These are phyloP conservation scores for Blakeslea trispora DNA, from an alignment of 371 early-diverging fungal genomes.

Conservation along the genomic window DNA sequence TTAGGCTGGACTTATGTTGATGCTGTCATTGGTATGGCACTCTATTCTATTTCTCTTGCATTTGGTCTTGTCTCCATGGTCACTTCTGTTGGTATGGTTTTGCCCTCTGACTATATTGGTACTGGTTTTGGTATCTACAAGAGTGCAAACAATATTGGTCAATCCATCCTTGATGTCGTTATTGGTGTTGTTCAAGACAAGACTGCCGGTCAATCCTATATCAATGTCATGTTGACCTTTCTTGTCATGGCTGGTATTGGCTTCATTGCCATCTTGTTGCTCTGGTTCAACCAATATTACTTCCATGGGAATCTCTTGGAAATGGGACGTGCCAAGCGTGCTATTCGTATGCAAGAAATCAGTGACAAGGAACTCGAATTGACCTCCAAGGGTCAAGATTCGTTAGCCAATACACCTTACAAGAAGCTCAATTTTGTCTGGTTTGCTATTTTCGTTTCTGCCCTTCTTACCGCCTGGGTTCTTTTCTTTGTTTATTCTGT, in stretches of 20 bases:
- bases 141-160: conserved; percentile 65
- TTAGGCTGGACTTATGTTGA: conserved; percentile 39
- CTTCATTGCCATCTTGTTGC: conserved; percentile 21
- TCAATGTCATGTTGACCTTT: conserved; percentile 59
- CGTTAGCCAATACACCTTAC: conserved; percentile 16
- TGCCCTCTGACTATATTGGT: conserved; percentile 61
- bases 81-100: conserved; percentile 64
- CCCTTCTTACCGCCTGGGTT: conserved; percentile 29
- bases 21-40: conserved; percentile 62
- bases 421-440: conserved; percentile 20
- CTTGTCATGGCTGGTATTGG: conserved; percentile 32
- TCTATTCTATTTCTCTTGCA: conserved; percentile 66
- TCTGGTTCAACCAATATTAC: conserved; percentile 24
- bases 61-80: conserved; percentile 70
- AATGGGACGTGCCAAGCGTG: conserved; percentile 25
- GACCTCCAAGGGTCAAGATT: conserved; percentile 26
- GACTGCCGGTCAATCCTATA: conserved; percentile 48
- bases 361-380: conserved; percentile 26
- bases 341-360: conserved; percentile 27
- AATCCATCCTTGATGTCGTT: conserved; percentile 65
- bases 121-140: conserved; percentile 75
- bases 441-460: conserved; percentile 15
- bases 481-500: conserved; percentile 33
- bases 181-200: conserved; percentile 67
- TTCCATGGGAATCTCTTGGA: conserved; percentile 29